Base-by-base conservation (phyloP, 805 yeast genomes). In the Ogataea glucozyma region DNA sequence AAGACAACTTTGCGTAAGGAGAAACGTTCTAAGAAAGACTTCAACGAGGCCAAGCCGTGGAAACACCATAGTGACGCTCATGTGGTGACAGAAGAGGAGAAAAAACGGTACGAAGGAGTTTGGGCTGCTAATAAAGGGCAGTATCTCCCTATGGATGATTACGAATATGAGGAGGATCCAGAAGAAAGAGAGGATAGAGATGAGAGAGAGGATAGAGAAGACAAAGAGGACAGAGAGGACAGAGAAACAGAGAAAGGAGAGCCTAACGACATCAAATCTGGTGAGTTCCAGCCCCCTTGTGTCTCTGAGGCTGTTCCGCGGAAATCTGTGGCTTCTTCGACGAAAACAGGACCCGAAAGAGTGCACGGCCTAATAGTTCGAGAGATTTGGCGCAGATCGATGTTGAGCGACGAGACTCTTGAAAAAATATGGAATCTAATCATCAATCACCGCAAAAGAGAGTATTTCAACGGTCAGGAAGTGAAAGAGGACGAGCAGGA, bases 31-130 rank as follows among this genome's bases (percentile, higher is more conserved):
- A 54, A 63, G 40, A 69, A 69, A 13, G 62, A 63, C 20, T 89
- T 90, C 62, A 84, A 90, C 58, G 95, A 85, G 56, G 87, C 85
- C 46, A 88, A 89, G 62, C 98, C 98, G 0, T 89, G 97, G 97
- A 89, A 90, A 55, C 81, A 83, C 55, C 97, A 88, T 63, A 70
- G 70, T 22, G 85, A 79, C 46, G 70, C 81, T 5, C 56, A 49
- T 59, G 70, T 50, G 61, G 68, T 74, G 26, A 61, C 69, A 2
- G 81, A 77, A 33, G 74, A 70, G 32, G 98, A 93, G 60, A 73
- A 87, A 46, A 89, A 89, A 59, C 66, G 98, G 27, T 93, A 91
- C 62, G 97, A 90, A 62, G 95, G 95, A 19, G 76, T 93, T 12
- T 93, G 96, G 96, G 95, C 85, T 0, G 81, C 96, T 24, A 93